phyloP scores from a whole-genome alignment of 257 asterid species.

The Echium plantagineum region DNA sequence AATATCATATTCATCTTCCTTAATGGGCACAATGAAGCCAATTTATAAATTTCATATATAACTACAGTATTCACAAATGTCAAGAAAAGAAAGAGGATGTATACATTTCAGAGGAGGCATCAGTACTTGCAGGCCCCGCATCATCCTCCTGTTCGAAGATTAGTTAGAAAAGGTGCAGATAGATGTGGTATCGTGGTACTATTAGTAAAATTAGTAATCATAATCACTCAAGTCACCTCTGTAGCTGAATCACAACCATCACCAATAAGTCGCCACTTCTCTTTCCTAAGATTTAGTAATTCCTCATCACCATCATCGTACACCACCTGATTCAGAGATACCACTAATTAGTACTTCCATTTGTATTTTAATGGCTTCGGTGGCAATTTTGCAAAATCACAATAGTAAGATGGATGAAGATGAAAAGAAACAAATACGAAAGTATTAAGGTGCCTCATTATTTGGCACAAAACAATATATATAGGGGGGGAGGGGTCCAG shows the following conservation, averaged over 20 bases:
- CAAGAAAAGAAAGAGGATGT: background rate
- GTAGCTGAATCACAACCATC: constrained; percentile 19
- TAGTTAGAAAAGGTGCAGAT: background rate
- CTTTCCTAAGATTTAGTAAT: constrained; percentile 44
- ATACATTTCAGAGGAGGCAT: constrained; percentile 48
- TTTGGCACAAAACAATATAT: no score
- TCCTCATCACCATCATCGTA: constrained; percentile 84
- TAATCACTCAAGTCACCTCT: constrained; percentile 20
- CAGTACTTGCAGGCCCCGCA: constrained; percentile 40
- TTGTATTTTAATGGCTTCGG: background rate
- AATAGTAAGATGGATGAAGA: background rate
- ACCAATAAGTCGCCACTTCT: constrained; percentile 44
- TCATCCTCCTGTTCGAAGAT: constrained; percentile 38
- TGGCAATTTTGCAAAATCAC: background rate
- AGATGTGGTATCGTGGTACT: constrained; percentile 2
- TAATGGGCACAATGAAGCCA: no score
- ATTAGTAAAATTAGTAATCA: constrained; percentile 13
- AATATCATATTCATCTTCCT: no score
- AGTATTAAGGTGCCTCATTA: no score
- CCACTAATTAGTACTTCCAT: background rate
- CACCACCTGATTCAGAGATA: constrained; percentile 32
- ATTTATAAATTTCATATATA: background rate
- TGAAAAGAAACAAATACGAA: no score
- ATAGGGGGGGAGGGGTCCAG: background rate
- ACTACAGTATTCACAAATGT: background rate